Conservation (phyloP, 2,329 filamentous ascomycete genomes). For the Xylariales sp. region DNA sequence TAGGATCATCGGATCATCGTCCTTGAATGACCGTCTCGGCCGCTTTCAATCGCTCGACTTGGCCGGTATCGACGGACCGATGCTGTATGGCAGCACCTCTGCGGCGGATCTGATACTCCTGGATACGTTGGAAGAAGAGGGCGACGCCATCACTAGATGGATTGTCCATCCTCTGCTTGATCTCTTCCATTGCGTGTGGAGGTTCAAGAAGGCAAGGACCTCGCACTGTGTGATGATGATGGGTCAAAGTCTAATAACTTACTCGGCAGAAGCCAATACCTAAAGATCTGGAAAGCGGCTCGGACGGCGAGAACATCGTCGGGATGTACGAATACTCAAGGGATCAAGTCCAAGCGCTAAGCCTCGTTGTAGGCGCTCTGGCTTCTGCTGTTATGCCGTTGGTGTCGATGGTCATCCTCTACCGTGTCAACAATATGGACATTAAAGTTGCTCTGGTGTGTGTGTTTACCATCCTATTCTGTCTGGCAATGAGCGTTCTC, state of each 20-base stretch:
- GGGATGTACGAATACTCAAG: background rate
- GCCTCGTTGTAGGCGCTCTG: slow-evolving; percentile 7
- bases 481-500: slow-evolving; percentile 5
- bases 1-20: slow-evolving; percentile 3
- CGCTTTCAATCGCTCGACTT: slow-evolving; percentile 7
- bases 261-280: background rate
- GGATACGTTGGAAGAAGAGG: slow-evolving; percentile 7
- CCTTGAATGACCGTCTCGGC: slow-evolving; percentile 5
- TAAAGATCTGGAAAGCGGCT: slow-evolving; percentile 2
- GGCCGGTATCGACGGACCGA: slow-evolving; percentile 5
- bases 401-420: slow-evolving; percentile 9
- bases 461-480: slow-evolving; percentile 7
- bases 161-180: slow-evolving; percentile 3
- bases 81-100: background rate
- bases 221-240: background rate
- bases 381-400: slow-evolving; percentile 1
- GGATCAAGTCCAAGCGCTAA: slow-evolving; percentile 1
- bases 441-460: slow-evolving; percentile 8
- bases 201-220: background rate
- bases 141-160: slow-evolving; percentile 4
- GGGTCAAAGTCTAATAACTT: too few relatives aligned
- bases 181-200: slow-evolving; percentile 2
- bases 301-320: background rate
- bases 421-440: background rate
- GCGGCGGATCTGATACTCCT: slow-evolving; percentile 6